These are phyloP conservation scores for Cercospora sp. DNA, from an alignment of 2,329 filamentous ascomycete species.

Conservation along the genomic window DNA sequence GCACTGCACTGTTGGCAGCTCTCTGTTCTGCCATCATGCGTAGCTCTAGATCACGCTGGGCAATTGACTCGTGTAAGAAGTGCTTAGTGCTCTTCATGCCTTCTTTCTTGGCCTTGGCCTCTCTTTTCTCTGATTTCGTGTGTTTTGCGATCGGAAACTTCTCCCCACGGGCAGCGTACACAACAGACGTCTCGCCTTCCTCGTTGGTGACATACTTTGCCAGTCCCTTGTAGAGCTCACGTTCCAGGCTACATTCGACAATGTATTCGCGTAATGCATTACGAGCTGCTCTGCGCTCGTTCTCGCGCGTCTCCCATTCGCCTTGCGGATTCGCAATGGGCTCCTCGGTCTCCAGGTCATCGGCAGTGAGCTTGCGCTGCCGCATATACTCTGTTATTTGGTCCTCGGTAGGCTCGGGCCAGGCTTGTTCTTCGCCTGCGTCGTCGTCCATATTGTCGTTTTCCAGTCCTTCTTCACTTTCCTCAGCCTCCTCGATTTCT, in stretches of 20 bases:
- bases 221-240: constrained; percentile 12
- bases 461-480: not conserved
- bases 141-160: constrained; percentile 11
- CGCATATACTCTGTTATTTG: not conserved
- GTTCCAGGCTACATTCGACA: constrained; percentile 9
- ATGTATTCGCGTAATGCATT: constrained; percentile 15
- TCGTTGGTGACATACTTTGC: constrained; percentile 14
- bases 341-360: constrained; percentile 11
- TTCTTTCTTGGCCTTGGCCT: constrained; percentile 7
- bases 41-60: constrained; percentile 10
- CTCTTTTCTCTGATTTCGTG: constrained; percentile 6
- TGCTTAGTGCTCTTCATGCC: constrained; percentile 3
- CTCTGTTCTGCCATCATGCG: not conserved
- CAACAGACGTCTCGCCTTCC: constrained; percentile 6
- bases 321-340: not conserved
- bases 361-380: constrained; percentile 4
- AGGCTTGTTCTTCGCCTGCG: not conserved
- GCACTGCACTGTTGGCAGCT: not conserved
- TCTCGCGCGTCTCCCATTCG: constrained; percentile 4
- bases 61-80: constrained; percentile 8
- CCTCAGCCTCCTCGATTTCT: not conserved
- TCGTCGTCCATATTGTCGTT: not conserved
- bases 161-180: constrained; percentile 13
- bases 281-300: constrained; percentile 8
- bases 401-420: not conserved